These are phyloP conservation scores for Candida gigantensis DNA, from an alignment of 1,139 yeast species.

Conservation along the genomic window DNA sequence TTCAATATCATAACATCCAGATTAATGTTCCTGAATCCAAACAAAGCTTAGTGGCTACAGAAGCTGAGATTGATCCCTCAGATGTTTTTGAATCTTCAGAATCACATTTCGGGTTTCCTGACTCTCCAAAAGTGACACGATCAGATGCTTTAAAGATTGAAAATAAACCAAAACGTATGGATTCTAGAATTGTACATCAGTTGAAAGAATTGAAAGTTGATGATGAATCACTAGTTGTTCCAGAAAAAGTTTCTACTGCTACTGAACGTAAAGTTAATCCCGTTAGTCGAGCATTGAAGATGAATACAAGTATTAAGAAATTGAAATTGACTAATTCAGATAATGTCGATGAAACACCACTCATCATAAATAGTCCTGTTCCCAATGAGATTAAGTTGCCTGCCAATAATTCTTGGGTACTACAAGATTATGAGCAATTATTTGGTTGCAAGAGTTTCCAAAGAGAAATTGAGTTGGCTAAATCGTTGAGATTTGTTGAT, in stretches of 20 bases:
- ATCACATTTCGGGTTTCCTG: too few relatives aligned
- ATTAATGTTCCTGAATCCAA: slow-evolving; percentile 11
- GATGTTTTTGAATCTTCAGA: too few relatives aligned
- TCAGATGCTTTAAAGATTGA: background rate
- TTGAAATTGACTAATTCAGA: slow-evolving; percentile 9
- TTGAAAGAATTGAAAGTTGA: background rate
- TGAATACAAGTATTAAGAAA: slow-evolving; percentile 12
- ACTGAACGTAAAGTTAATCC: slow-evolving; percentile 11
- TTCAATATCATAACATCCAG: slow-evolving; percentile 12
- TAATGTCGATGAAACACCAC: slow-evolving; percentile 6
- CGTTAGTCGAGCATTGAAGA: slow-evolving; percentile 11
- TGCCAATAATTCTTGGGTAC: slow-evolving; percentile 11
- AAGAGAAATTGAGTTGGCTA: slow-evolving; percentile 12
- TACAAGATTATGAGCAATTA: slow-evolving; percentile 15
- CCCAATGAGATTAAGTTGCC: slow-evolving; percentile 6
- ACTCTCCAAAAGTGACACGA: background rate
- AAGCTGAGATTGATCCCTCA: background rate
- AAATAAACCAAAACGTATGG: too few relatives aligned
- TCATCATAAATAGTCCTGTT: slow-evolving; percentile 8
- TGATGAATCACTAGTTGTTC: background rate
- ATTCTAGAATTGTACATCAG: too few relatives aligned
- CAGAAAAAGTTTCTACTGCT: too few relatives aligned
- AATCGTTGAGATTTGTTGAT: slow-evolving; percentile 13
- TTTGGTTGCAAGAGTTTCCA: slow-evolving; percentile 13
- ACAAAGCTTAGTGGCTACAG: slow-evolving; percentile 7